Conservation (phyloP, 192 early-diverging fungal genomes). For the Coemansia sp. region DNA sequence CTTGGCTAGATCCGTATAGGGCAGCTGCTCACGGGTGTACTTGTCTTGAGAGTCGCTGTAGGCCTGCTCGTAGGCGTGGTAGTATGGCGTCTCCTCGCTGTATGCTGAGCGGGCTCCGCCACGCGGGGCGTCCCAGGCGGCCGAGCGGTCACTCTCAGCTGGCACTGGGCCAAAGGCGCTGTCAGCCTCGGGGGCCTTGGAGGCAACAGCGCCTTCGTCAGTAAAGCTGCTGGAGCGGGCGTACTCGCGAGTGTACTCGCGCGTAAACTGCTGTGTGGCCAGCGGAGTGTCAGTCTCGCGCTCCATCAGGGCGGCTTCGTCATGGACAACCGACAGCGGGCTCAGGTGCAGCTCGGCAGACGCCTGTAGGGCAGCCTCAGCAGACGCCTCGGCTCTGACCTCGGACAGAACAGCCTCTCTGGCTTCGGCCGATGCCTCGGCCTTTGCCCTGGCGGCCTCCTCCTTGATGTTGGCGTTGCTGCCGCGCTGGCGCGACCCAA, state of each 20-base stretch:
- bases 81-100: conserved; percentile 8
- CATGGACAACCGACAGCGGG: conserved; percentile 20
- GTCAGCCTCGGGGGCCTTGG: conserved; percentile 4
- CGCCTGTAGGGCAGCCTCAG: conserved; percentile 32
- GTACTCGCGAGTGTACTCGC: neutral
- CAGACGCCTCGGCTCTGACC: conserved; percentile 40
- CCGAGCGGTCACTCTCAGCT: neutral
- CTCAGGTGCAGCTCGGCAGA: conserved; percentile 38
- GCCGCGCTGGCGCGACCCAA: conserved; percentile 10
- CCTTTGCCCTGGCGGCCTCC: conserved; percentile 24
- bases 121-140: conserved; percentile 17
- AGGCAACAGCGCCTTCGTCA: conserved; percentile 7
- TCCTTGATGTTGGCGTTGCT: conserved; percentile 8
- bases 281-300: conserved; percentile 4
- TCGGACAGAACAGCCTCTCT: conserved; percentile 42
- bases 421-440: conserved; percentile 32
- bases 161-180: neutral
- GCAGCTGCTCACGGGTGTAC: neutral
- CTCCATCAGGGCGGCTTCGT: conserved; percentile 22
- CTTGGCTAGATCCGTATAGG: conserved; percentile 11
- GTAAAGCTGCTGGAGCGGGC: conserved; percentile 9
- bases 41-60: neutral
- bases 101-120: conserved; percentile 2
- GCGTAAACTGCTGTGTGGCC: conserved; percentile 6
- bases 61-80: conserved; percentile 18